Evolutionary conservation across 1,139 yeast genomes (phyloP).

Genomic region (Blastobotrys proliferans): DNA sequence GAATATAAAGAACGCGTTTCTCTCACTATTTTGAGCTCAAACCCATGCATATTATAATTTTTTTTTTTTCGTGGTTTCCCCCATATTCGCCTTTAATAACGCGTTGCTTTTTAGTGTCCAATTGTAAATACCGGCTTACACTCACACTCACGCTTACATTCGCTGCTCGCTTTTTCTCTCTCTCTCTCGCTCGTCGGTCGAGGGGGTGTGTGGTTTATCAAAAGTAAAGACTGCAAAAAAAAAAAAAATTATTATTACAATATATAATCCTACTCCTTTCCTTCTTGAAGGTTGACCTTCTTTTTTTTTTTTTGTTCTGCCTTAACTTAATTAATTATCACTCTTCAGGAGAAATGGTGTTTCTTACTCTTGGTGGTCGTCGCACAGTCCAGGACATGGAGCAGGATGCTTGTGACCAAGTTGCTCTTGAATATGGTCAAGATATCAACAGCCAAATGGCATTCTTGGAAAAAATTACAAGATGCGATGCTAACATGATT

Average conservation of each 20-base stretch:
- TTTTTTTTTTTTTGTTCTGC: not conserved
- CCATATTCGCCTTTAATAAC: no score
- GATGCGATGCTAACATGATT: conserved; percentile 53
- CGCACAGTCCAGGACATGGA: conserved; percentile 11
- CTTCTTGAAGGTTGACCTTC: not conserved
- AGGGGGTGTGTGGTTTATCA: not conserved
- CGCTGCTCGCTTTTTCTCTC: no score
- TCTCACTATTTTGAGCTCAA: no score
- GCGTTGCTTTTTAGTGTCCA: no score
- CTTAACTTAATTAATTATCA: not conserved
- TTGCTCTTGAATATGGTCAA: conserved; percentile 5
- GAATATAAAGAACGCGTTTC: no score
- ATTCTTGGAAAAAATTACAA: conserved; percentile 20
- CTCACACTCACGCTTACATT: no score
- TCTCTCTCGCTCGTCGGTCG: not conserved
- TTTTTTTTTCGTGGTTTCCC: no score
- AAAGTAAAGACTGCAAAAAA: not conserved
- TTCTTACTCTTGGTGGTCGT: no score
- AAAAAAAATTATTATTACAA: not conserved
- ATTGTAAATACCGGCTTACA: no score
- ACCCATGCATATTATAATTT: no score
- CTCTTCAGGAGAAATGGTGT: no score
- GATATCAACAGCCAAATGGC: conserved; percentile 6
- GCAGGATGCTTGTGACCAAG: conserved; percentile 9
- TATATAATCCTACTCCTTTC: not conserved